phyloP scores from a whole-genome alignment of 2,329 filamentous ascomycete genomes.

The Xylariales sp. region DNA sequence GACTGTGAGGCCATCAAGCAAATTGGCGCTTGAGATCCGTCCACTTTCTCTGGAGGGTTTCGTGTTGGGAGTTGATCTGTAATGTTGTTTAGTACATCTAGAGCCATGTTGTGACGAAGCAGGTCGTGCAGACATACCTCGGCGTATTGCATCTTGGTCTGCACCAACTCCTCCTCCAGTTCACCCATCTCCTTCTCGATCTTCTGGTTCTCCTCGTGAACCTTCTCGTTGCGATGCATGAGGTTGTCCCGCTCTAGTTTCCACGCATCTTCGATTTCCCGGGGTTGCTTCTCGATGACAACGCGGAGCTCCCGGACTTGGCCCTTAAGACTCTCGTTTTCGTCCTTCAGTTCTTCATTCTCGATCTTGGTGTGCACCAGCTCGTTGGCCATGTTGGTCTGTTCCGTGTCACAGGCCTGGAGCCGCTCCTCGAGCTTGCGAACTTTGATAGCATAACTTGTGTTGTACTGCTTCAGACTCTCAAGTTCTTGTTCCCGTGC shows the following conservation, averaged over 20 bases:
- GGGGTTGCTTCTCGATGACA: conserved; percentile 85
- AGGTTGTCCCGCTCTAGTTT: conserved; percentile 83
- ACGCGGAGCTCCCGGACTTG: conserved; percentile 81
- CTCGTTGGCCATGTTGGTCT: conserved; percentile 85
- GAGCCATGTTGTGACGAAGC: too few relatives aligned
- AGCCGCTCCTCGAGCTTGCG: conserved; percentile 82
- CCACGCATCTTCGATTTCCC: conserved; percentile 78
- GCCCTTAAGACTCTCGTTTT: conserved; percentile 81
- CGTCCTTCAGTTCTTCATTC: conserved; percentile 82
- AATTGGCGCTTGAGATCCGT: conserved; percentile 64
- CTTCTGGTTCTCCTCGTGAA: conserved; percentile 86
- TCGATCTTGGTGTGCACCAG: conserved; percentile 89
- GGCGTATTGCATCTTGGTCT: conserved; percentile 91
- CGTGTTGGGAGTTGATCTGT: conserved; percentile 68
- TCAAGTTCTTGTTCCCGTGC: conserved; percentile 80
- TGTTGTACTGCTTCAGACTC: conserved; percentile 61
- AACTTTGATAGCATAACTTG: conserved; percentile 67
- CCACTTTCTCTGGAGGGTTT: conserved; percentile 72
- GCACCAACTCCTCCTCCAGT: conserved; percentile 87
- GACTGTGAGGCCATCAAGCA: conserved; percentile 26
- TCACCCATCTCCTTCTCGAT: conserved; percentile 87
- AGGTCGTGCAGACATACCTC: conserved; percentile 65
- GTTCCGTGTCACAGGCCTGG: conserved; percentile 83
- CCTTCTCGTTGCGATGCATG: conserved; percentile 87
- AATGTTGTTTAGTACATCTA: too few relatives aligned